A percentile compares a stretch with the other conserved stretches of the same genome.
Conservation (phyloP, 2,329 filamentous ascomycete genomes). For the Colletotrichum sp. region DNA sequence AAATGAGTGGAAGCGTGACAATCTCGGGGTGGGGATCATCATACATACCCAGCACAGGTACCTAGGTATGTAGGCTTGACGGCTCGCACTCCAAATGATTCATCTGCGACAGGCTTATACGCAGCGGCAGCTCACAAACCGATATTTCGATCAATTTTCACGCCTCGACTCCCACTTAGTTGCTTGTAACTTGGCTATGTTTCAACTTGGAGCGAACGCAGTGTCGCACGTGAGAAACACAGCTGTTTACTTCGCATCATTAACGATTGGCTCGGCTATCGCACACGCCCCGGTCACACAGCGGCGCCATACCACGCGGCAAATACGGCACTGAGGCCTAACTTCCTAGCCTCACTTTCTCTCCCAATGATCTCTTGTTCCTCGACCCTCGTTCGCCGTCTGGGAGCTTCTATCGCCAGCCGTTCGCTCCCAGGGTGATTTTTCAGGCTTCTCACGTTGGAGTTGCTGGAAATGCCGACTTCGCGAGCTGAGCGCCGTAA, state of each 20-base stretch:
- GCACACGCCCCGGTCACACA: neutral
- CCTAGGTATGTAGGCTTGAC: neutral
- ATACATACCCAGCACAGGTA: neutral
- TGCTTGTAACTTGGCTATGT: neutral
- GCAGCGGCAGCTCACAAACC: neutral
- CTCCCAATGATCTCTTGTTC: neutral
- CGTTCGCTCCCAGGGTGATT: rapidly evolving
- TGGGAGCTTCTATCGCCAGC: neutral
- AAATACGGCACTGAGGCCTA: neutral
- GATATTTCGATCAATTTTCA: neutral
- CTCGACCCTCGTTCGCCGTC: neutral
- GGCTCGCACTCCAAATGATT: neutral
- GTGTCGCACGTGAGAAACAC: neutral
- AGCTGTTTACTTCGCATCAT: neutral
- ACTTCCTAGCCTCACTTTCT: neutral
- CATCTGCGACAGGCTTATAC: neutral
- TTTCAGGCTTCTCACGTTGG: rapidly evolving
- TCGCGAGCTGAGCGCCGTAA: neutral
- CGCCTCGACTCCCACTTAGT: neutral
- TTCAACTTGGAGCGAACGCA: neutral
- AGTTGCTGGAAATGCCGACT: neutral
- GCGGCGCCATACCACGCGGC: neutral
- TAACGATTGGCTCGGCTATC: neutral
- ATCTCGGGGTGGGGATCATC: neutral
- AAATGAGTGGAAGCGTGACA: neutral